Evolutionary conservation across 306 rosid species (phyloP).

Genomic region (Vigna angularis): DNA sequence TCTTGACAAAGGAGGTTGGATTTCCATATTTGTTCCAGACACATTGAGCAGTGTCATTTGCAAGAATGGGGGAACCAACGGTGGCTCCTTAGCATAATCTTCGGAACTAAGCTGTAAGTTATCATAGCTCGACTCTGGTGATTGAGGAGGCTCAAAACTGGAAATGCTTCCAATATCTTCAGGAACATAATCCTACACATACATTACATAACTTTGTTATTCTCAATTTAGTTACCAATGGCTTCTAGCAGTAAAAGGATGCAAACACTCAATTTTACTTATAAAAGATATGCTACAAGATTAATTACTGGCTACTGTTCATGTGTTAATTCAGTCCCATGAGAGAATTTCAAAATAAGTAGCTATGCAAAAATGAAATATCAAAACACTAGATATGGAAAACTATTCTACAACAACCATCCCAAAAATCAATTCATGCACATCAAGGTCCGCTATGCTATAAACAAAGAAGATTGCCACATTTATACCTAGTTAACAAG

Average conservation of each 20-base stretch:
- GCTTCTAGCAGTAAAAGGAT: conserved; percentile 27
- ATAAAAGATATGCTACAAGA: conserved; percentile 19
- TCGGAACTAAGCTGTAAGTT: conserved; percentile 73
- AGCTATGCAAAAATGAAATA: neutral
- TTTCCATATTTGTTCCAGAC: conserved; percentile 78
- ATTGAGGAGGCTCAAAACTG: conserved; percentile 84
- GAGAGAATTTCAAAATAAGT: neutral
- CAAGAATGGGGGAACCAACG: conserved; percentile 86
- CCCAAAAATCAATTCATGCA: neutral
- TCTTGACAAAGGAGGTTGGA: conserved; percentile 74
- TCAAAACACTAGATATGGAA: neutral
- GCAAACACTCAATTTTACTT: neutral
- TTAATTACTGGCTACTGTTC: neutral
- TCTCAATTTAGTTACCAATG: neutral
- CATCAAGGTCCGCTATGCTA: neutral
- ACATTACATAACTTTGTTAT: neutral
- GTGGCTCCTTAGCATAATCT: conserved; percentile 93
- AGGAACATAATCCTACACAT: conserved; percentile 81
- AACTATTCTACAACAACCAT: conserved; percentile 7
- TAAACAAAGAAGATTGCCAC: neutral
- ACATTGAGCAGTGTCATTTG: conserved; percentile 83
- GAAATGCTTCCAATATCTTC: conserved; percentile 93
- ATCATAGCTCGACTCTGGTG: conserved; percentile 84
- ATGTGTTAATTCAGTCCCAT: conserved; percentile 18
- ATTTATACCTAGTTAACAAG: conserved; percentile 5